Evolutionary conservation across 768 basidiomycete genomes (phyloP).

Genomic region (Crepidotus variabilis): DNA sequence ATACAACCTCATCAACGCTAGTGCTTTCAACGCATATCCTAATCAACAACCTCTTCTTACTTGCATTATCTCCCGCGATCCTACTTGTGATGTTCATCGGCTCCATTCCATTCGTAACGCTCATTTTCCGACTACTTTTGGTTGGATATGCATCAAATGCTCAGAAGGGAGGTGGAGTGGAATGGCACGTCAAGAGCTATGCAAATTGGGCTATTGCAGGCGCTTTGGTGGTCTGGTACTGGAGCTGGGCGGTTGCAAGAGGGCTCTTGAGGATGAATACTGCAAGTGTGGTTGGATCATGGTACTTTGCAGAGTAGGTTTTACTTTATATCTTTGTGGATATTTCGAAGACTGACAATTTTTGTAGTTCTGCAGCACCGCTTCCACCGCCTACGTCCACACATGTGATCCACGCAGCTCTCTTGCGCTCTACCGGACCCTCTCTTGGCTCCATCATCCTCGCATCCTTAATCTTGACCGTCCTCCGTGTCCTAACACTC

Average conservation of each 20-base stretch:
- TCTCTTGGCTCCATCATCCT: conserved; percentile 79
- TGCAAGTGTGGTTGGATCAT: conserved; percentile 83
- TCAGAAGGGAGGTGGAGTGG: conserved; percentile 20
- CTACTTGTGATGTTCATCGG: conserved; percentile 63
- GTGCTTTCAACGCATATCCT: conserved; percentile 67
- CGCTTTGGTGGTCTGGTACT: conserved; percentile 60
- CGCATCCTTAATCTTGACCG: conserved; percentile 72
- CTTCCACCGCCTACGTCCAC: conserved; percentile 55
- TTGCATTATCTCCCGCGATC: conserved; percentile 70
- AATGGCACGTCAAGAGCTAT: conserved; percentile 39
- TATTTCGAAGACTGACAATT: background rate
- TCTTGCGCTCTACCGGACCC: conserved; percentile 75
- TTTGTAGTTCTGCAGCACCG: conserved; percentile 21
- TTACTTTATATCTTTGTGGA: background rate
- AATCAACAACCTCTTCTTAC: conserved; percentile 67
- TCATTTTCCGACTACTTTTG: conserved; percentile 74
- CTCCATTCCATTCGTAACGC: conserved; percentile 76
- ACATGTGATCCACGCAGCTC: conserved; percentile 71
- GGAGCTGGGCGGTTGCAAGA: conserved; percentile 79
- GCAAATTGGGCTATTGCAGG: conserved; percentile 44
- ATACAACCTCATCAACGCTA: conserved; percentile 56
- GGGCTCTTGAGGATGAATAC: conserved; percentile 74
- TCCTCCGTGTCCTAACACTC: conserved; percentile 56
- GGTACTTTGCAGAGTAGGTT: conserved; percentile 74
- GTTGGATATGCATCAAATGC: conserved; percentile 47